Conservation (phyloP, 192 early-diverging fungal genomes). For the Paraglomus occultum region DNA sequence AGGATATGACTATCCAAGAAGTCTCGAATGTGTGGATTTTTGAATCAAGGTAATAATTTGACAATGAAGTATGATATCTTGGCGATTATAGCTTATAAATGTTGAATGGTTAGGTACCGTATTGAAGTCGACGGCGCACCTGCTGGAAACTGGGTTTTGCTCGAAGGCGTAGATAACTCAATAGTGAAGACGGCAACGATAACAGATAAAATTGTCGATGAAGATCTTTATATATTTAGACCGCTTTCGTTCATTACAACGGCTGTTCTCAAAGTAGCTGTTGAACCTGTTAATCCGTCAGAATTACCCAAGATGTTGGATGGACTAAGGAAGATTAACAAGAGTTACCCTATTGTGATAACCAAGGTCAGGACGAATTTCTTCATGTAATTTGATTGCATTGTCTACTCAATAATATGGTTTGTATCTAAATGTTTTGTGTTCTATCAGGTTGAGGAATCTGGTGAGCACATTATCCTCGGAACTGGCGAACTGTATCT, state of each 20-base stretch:
- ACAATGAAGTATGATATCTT: background rate
- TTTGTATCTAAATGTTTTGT: background rate
- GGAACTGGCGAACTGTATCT: slow-evolving; percentile 96
- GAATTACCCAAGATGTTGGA: slow-evolving; percentile 98
- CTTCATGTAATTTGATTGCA: background rate
- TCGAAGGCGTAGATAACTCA: slow-evolving; percentile 88
- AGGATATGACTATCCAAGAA: slow-evolving; percentile 87
- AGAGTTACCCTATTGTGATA: slow-evolving; percentile 86
- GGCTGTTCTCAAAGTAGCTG: slow-evolving; percentile 90
- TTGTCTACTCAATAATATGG: background rate
- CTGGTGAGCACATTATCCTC: slow-evolving; percentile 93
- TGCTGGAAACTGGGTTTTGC: slow-evolving; percentile 89
- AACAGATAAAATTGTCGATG: slow-evolving; percentile 61
- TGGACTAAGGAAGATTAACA: slow-evolving; percentile 93
- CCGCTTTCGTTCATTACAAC: slow-evolving; percentile 80
- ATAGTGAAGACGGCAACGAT: slow-evolving; percentile 97
- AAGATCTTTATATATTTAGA: slow-evolving; percentile 80
- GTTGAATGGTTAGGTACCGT: slow-evolving; percentile 56
- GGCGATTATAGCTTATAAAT: background rate
- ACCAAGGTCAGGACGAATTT: slow-evolving; percentile 56
- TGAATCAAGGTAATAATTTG: slow-evolving; percentile 65
- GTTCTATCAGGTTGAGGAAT: slow-evolving; percentile 73
- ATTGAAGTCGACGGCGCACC: slow-evolving; percentile 75
- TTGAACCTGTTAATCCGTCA: slow-evolving; percentile 97
- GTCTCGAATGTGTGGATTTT: slow-evolving; percentile 74